Evolutionary conservation across 129 eudicot genomes (phyloP).

Genomic region (Solidago caesia): DNA sequence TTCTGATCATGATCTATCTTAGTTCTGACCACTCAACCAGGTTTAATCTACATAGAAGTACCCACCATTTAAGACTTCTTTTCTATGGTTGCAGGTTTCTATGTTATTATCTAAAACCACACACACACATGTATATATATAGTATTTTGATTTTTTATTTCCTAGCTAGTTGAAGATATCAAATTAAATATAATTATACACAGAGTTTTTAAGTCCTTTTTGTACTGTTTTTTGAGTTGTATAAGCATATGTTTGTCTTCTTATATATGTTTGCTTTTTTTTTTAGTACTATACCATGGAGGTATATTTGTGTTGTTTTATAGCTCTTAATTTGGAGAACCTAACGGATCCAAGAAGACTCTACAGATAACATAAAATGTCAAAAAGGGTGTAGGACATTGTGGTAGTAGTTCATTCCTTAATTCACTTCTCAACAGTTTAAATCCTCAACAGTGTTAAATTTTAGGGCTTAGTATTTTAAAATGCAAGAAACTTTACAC

Average conservation of each 20-base stretch:
- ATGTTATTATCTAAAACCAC: background rate
- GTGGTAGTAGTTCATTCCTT: conserved; percentile 30
- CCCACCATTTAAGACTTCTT: background rate
- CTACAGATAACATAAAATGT: conserved; percentile 24
- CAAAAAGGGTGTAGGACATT: conserved; percentile 16
- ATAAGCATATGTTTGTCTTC: conserved; percentile 25
- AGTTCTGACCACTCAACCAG: conserved; percentile 33
- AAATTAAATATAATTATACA: background rate
- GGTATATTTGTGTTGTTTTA: conserved; percentile 16
- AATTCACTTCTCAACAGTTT: conserved; percentile 21
- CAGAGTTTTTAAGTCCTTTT: background rate
- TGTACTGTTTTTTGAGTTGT: conserved; percentile 14
- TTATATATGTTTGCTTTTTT: conserved; percentile 13
- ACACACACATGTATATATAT: background rate
- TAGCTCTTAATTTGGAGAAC: conserved; percentile 31
- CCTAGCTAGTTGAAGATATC: conserved; percentile 3
- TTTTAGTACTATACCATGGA: conserved; percentile 11
- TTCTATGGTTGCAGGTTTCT: background rate
- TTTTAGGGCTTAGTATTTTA: too few relatives aligned
- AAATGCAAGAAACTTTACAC: conserved; percentile 13
- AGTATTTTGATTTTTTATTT: background rate
- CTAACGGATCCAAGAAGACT: conserved; percentile 20
- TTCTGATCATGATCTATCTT: conserved; percentile 17
- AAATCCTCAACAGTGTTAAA: conserved; percentile 13
- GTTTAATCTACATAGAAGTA: conserved; percentile 15